Conservation (phyloP, 2,329 filamentous ascomycete species). For the Sordariomycetes sp. region DNA sequence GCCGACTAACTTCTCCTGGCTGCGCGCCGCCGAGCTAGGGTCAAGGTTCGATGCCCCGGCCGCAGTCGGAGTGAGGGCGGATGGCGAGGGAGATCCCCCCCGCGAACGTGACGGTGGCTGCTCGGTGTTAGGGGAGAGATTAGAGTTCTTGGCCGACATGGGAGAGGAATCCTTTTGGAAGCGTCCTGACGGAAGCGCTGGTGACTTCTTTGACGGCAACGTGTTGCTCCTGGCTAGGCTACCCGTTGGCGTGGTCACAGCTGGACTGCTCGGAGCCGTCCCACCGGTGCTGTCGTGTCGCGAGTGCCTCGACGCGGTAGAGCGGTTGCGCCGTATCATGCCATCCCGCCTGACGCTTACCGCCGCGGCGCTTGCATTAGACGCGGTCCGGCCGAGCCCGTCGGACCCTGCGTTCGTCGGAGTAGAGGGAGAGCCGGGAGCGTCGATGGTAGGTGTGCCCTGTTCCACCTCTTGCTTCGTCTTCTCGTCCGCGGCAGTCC, state of each 20-base stretch:
- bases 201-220: slow-evolving; percentile 81
- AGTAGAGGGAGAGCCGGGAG: slow-evolving; percentile 20
- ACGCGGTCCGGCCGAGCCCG: slow-evolving; percentile 63
- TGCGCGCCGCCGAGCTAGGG: slow-evolving; percentile 23
- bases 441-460: slow-evolving; percentile 34
- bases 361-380: slow-evolving; percentile 78
- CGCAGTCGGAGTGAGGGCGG: slow-evolving; percentile 12
- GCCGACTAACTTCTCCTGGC: slow-evolving; percentile 35
- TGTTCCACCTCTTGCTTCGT: slow-evolving; percentile 56
- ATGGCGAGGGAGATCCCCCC: not conserved
- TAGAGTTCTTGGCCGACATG: slow-evolving; percentile 13
- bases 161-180: slow-evolving; percentile 36
- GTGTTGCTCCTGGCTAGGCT: slow-evolving; percentile 69
- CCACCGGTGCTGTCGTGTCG: slow-evolving; percentile 49
- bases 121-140: slow-evolving; percentile 3
- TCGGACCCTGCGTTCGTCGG: slow-evolving; percentile 33
- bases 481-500: slow-evolving; percentile 89
- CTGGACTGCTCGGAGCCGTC: slow-evolving; percentile 58
- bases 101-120: slow-evolving; percentile 10
- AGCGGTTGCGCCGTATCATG: slow-evolving; percentile 75
- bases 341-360: slow-evolving; percentile 78
- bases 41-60: slow-evolving; percentile 15
- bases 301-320: slow-evolving; percentile 82
- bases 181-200: slow-evolving; percentile 55
- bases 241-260: slow-evolving; percentile 42